phyloP scores from a whole-genome alignment of 176 grass and related monocot genomes.

The Rhipidocladum racemiflorum region DNA sequence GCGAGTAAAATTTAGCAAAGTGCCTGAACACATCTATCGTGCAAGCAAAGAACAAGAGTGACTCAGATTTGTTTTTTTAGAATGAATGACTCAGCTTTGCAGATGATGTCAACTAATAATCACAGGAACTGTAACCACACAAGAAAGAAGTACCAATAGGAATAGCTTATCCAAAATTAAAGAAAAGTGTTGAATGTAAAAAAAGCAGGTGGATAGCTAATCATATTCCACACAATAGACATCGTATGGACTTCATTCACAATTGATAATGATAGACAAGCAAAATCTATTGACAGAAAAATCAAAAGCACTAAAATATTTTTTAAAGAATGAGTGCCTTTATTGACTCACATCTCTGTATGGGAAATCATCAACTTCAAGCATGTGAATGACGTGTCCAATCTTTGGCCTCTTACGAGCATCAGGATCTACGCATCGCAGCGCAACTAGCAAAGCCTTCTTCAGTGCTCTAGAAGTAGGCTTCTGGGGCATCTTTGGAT shows the following conservation, averaged over 20 bases:
- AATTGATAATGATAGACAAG: background rate
- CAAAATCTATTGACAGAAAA: background rate
- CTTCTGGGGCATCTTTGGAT: slow-evolving; percentile 78
- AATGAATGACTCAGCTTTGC: background rate
- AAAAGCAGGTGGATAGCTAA: background rate
- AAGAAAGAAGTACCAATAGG: background rate
- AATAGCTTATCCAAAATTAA: background rate
- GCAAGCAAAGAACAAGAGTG: background rate
- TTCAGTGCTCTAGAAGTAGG: slow-evolving; percentile 79
- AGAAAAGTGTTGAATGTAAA: background rate
- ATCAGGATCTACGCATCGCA: slow-evolving; percentile 91
- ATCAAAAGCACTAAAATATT: background rate
- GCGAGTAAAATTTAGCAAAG: background rate
- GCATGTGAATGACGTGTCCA: slow-evolving; percentile 91
- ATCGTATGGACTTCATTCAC: background rate
- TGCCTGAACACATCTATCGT: background rate
- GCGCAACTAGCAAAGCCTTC: slow-evolving; percentile 78
- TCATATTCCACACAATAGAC: background rate
- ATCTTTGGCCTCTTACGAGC: slow-evolving; percentile 86
- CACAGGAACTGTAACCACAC: background rate
- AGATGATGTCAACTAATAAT: background rate
- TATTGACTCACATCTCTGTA: slow-evolving; percentile 66
- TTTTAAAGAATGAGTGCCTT: background rate
- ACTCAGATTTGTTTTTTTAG: background rate
- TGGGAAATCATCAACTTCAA: slow-evolving; percentile 94